Conservation (phyloP, 768 basidiomycete species). For the Macrocybe gigantea region DNA sequence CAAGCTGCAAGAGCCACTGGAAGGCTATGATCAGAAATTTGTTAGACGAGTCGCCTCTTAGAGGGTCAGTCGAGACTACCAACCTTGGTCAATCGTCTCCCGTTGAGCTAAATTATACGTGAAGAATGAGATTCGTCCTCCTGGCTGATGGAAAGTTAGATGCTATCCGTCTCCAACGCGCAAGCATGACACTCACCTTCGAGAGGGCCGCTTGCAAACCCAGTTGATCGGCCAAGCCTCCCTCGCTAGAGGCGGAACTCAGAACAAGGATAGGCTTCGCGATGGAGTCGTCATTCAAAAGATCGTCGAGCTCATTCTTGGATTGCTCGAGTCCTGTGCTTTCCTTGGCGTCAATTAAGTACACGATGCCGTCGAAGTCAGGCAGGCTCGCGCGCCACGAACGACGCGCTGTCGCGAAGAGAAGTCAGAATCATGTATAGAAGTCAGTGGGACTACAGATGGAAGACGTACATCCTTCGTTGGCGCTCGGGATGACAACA, state of each 20-base stretch:
- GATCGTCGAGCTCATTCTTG: background rate
- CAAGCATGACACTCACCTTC: background rate
- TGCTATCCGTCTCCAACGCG: background rate
- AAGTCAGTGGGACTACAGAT: background rate
- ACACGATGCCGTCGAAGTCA: constrained; percentile 3
- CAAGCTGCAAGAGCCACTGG: background rate
- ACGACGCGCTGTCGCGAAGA: background rate
- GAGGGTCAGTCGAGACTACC: background rate
- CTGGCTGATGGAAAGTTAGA: background rate
- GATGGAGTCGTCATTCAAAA: background rate
- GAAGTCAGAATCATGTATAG: background rate
- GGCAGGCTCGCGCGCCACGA: constrained; percentile 1
- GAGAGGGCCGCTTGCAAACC: background rate
- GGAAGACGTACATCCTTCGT: background rate
- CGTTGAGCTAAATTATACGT: background rate
- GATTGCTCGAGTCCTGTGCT: background rate
- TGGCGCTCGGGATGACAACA: background rate
- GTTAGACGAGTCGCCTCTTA: background rate
- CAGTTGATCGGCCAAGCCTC: background rate
- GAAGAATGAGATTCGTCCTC: background rate
- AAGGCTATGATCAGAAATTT: background rate
- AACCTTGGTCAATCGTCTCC: background rate
- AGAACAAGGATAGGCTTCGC: constrained; percentile 2
- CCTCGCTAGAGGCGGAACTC: background rate
- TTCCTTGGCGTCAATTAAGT: background rate